phyloP scores from a whole-genome alignment of 192 early-diverging fungal species.

The Backusella sp. region DNA sequence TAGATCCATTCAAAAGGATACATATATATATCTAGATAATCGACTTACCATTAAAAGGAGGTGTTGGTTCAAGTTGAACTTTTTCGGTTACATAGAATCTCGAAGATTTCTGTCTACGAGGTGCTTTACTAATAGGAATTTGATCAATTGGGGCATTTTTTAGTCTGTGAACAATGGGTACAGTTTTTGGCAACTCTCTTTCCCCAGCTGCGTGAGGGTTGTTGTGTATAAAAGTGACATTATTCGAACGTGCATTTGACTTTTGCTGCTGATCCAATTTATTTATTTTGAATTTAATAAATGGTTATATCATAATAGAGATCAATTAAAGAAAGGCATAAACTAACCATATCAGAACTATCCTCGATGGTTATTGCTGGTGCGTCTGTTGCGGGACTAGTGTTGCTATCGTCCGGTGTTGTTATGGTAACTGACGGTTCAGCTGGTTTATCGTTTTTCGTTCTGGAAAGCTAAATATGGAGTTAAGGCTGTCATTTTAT shows the following conservation, averaged over 20 bases:
- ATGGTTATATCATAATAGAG: background rate
- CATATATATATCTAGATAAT: background rate
- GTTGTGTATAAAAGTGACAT: conserved; percentile 24
- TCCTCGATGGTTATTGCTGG: background rate
- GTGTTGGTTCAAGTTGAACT: conserved; percentile 76
- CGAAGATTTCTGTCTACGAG: conserved; percentile 79
- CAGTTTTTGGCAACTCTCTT: conserved; percentile 21
- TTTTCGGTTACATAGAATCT: conserved; percentile 83
- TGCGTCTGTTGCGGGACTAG: background rate
- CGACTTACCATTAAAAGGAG: conserved; percentile 68
- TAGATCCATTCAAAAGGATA: too few species aligned
- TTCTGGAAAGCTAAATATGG: conserved; percentile 24
- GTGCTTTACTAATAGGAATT: conserved; percentile 77
- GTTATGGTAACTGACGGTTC: conserved; percentile 11
- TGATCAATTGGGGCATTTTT: conserved; percentile 64
- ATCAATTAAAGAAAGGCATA: background rate
- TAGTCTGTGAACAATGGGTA: conserved; percentile 43
- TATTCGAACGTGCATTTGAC: background rate
- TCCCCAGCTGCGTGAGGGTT: conserved; percentile 10
- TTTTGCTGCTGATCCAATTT: conserved; percentile 5
- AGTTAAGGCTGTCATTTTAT: background rate
- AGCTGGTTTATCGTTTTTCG: conserved; percentile 18
- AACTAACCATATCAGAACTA: conserved; percentile 13
- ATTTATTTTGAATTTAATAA: background rate
- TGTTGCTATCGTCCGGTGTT: background rate